phyloP scores from a whole-genome alignment of 345 rosid species.

The Citrus mangshanensis region DNA sequence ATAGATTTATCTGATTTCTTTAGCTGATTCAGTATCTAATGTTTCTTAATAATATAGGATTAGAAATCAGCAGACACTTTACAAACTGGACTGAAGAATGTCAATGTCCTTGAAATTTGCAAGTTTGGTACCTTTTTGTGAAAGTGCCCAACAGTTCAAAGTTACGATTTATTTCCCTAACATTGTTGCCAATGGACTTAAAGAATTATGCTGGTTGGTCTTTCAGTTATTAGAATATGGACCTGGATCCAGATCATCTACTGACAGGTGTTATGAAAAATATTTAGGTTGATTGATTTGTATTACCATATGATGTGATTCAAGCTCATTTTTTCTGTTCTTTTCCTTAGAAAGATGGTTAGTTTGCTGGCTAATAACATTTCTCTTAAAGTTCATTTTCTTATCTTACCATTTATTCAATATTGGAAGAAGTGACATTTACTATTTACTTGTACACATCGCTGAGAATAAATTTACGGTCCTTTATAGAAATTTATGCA shows the following conservation, averaged over 20 bases:
- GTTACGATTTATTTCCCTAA: not conserved
- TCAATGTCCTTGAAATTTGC: not conserved
- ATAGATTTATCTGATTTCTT: not conserved
- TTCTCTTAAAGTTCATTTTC: not conserved
- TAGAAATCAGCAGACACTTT: not conserved
- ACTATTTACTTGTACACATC: not conserved
- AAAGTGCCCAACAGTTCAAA: not conserved
- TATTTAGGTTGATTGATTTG: not conserved
- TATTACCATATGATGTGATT: not conserved
- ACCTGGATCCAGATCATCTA: not conserved
- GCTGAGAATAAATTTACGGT: not conserved
- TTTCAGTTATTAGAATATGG: not conserved
- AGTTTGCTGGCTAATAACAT: not conserved
- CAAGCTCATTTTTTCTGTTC: not conserved
- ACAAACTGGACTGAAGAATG: not conserved
- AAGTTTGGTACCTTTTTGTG: not conserved
- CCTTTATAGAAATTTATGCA: not conserved
- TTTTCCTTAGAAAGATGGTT: not conserved
- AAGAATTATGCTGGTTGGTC: not conserved
- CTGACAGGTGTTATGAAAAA: not conserved
- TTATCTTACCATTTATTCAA: not conserved
- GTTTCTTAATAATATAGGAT: not conserved
- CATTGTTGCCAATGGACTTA: not conserved
- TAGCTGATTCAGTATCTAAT: not conserved
- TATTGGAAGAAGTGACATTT: not conserved